These are phyloP conservation scores for Rhynchosporium graminicola DNA, from an alignment of 2,329 filamentous ascomycete species.

Conservation along the genomic window DNA sequence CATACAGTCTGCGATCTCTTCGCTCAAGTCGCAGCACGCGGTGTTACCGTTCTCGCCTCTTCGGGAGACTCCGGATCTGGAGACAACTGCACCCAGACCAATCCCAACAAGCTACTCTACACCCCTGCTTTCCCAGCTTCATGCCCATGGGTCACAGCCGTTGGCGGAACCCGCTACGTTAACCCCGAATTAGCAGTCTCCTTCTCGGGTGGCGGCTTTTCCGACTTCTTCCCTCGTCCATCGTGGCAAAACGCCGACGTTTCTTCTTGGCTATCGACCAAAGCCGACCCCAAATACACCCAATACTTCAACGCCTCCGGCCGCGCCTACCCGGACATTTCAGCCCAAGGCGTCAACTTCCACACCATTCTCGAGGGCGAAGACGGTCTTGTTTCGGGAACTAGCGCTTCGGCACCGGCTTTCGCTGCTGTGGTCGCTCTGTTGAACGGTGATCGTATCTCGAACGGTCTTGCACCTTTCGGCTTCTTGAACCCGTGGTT, in stretches of 20 bases:
- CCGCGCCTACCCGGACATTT: slow-evolving; percentile 54
- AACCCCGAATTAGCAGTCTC: slow-evolving; percentile 35
- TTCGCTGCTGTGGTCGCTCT: slow-evolving; percentile 60
- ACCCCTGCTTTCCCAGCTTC: slow-evolving; percentile 63
- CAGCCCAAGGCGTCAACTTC: slow-evolving; percentile 56
- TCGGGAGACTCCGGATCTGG: slow-evolving; percentile 61
- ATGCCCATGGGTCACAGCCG: slow-evolving; percentile 67
- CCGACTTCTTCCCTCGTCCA: slow-evolving; percentile 48
- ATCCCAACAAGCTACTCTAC: slow-evolving; percentile 54
- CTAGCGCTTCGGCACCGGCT: slow-evolving; percentile 56
- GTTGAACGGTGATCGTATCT: slow-evolving; percentile 54
- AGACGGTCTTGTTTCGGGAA: slow-evolving; percentile 24
- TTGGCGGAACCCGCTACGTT: slow-evolving; percentile 52
- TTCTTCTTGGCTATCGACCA: slow-evolving; percentile 42
- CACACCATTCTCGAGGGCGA: slow-evolving; percentile 25
- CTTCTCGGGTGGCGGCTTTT: slow-evolving; percentile 51
- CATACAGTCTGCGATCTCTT: slow-evolving; percentile 61
- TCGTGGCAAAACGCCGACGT: slow-evolving; percentile 49
- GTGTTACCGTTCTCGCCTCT: slow-evolving; percentile 60
- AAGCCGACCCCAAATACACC: slow-evolving; percentile 45
- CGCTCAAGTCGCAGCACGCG: slow-evolving; percentile 62
- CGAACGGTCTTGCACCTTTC: slow-evolving; percentile 41
- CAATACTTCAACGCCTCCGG: slow-evolving; percentile 48
- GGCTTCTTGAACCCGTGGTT: slow-evolving; percentile 63
- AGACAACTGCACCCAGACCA: slow-evolving; percentile 51